Evolutionary conservation across 306 rosid genomes (phyloP).

Genomic region (Casuarina cunninghamiana): DNA sequence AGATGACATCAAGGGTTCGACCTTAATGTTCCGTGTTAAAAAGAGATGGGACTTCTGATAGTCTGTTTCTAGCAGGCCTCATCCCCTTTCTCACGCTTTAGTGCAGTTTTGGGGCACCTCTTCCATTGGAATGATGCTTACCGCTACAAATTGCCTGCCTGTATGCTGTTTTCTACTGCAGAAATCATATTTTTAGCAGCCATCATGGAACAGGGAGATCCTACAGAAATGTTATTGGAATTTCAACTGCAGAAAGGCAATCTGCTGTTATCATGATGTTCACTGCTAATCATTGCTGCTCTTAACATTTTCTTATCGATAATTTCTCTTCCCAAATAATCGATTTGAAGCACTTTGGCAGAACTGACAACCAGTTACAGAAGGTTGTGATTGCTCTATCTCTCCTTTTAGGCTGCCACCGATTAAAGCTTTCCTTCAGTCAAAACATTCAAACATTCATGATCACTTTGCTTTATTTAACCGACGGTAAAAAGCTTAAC

Average conservation of each 20-base stretch:
- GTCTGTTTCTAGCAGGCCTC: neutral
- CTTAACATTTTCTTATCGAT: neutral
- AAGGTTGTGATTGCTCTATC: too few relatives aligned
- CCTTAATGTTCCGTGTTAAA: slow-evolving; percentile 84
- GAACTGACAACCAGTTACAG: neutral
- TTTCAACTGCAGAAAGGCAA: neutral
- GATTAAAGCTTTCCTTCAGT: too few relatives aligned
- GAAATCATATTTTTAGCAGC: slow-evolving; percentile 18
- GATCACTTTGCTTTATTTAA: too few relatives aligned
- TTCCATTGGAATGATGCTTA: neutral
- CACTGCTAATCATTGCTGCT: neutral
- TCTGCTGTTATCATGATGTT: neutral
- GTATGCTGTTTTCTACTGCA: slow-evolving; percentile 13
- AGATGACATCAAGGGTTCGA: slow-evolving; percentile 73
- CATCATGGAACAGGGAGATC: slow-evolving; percentile 3
- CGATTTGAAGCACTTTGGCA: neutral
- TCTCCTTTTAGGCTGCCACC: too few relatives aligned
- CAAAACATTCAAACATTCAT: too few relatives aligned
- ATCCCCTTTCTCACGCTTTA: slow-evolving; percentile 1
- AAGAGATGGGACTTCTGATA: slow-evolving; percentile 89
- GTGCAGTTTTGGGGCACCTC: neutral
- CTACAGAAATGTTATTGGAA: neutral
- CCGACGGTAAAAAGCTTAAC: too few relatives aligned
- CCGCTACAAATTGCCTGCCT: neutral
- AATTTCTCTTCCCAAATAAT: neutral